A percentile compares a stretch with the other conserved stretches of the same genome.
Evolutionary conservation across 305 asterid genomes (phyloP).

Genomic region (Rubia balearica): DNA sequence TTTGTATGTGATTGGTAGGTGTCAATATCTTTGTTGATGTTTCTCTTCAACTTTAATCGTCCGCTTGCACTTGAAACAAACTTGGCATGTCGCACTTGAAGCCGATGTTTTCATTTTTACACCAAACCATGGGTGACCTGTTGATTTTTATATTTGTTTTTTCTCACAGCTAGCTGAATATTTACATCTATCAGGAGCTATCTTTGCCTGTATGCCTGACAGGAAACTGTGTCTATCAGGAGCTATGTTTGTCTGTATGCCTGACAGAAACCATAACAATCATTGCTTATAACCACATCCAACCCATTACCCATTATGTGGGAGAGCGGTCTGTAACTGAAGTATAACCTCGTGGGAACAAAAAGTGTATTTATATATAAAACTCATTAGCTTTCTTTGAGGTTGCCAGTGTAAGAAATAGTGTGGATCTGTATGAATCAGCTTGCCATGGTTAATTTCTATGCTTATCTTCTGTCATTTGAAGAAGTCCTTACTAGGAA

Average conservation of each 20-base stretch:
- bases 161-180: background rate
- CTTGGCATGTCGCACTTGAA: background rate
- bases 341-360: background rate
- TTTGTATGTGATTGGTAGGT: background rate
- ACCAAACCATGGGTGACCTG: background rate
- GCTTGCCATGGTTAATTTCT: background rate
- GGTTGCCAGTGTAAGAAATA: background rate
- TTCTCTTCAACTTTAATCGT: background rate
- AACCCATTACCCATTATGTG: background rate
- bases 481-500: background rate
- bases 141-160: background rate
- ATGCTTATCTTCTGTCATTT: background rate
- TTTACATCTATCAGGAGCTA: background rate
- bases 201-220: background rate
- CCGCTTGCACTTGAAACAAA: background rate
- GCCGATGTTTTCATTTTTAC: background rate
- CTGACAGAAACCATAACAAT: background rate
- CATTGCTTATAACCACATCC: background rate
- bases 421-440: background rate
- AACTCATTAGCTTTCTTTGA: background rate
- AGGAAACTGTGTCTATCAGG: too few relatives aligned
- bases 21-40: background rate
- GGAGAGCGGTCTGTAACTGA: background rate
- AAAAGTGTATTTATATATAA: background rate
- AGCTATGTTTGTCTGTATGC: background rate